Percentiles rank a stretch among this genome's conserved stretches.
Conservation (phyloP, 2,329 filamentous ascomycete species). For the Aphanoascus verrucosus region DNA sequence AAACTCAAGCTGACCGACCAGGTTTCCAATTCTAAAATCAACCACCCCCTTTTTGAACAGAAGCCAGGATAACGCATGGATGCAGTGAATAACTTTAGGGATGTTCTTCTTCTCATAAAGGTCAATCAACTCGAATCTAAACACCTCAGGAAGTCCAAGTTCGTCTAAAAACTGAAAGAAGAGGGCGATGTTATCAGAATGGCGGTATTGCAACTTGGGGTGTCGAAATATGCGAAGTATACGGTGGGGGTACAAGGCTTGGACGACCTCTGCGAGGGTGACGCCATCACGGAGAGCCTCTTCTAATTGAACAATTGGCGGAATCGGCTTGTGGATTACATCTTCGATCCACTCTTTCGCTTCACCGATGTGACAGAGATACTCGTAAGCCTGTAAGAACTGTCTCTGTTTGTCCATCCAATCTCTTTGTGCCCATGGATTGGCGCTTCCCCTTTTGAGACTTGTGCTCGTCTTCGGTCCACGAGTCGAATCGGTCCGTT, state of each 20-base stretch:
- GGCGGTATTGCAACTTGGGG: constrained; percentile 76
- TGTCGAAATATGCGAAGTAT: constrained; percentile 75
- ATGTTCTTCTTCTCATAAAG: constrained; percentile 99
- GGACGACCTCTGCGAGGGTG: constrained; percentile 85
- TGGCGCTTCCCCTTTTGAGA: constrained; percentile 44
- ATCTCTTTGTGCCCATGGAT: constrained; percentile 69
- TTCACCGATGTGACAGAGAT: constrained; percentile 96
- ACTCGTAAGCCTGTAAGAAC: constrained; percentile 94
- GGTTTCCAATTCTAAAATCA: constrained; percentile 88
- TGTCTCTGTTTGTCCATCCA: constrained; percentile 99
- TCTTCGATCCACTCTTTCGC: constrained; percentile 99
- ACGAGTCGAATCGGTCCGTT: constrained; percentile 51
- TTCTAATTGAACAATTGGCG: constrained; percentile 86
- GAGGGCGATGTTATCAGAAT: constrained; percentile 94
- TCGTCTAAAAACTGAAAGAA: constrained; percentile 93
- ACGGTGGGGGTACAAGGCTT: constrained; percentile 69
- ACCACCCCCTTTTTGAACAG: constrained; percentile 90
- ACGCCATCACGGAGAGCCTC: constrained; percentile 88
- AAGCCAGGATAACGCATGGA: constrained; percentile 95
- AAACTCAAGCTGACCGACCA: constrained; percentile 92
- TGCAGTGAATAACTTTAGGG: constrained; percentile 97
- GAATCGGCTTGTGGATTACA: constrained; percentile 71
- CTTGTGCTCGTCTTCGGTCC: constrained; percentile 40
- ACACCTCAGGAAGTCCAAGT: constrained; percentile 84
- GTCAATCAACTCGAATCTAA: constrained; percentile 93